Percentiles rank a stretch among this genome's conserved stretches.
phyloP scores from a whole-genome alignment of 2,329 filamentous ascomycete species.

The Aspergillus calidoustus region DNA sequence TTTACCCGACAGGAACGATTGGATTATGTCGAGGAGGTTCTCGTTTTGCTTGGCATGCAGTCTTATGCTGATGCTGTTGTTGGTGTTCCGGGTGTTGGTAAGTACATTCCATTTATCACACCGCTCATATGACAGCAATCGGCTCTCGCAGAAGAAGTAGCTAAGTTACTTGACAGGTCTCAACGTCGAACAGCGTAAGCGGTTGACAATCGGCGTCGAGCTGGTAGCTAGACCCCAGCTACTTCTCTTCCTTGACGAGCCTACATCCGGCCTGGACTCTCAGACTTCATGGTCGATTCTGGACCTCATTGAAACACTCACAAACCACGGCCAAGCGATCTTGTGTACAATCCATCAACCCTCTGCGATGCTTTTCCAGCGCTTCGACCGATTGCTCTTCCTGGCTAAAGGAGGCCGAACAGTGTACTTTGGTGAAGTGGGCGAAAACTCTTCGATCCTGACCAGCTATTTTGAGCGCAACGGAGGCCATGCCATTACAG shows the following conservation, averaged over 20 bases:
- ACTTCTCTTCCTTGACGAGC: constrained; percentile 91
- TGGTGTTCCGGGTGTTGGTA: constrained; percentile 83
- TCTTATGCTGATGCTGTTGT: constrained; percentile 89
- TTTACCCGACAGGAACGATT: constrained; percentile 78
- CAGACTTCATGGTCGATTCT: constrained; percentile 94
- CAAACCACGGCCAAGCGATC: constrained; percentile 86
- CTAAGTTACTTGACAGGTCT: constrained; percentile 42
- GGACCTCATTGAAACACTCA: constrained; percentile 84
- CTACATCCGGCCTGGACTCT: constrained; percentile 91
- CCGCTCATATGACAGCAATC: neutral
- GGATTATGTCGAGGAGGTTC: constrained; percentile 86
- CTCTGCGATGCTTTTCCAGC: constrained; percentile 89
- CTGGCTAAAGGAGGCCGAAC: constrained; percentile 68
- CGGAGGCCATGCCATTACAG: constrained; percentile 63
- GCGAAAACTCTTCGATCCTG: constrained; percentile 61
- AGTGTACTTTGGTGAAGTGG: constrained; percentile 72
- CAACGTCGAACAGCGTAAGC: constrained; percentile 68
- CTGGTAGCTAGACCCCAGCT: constrained; percentile 88
- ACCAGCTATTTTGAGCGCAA: constrained; percentile 68
- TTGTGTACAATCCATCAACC: constrained; percentile 97
- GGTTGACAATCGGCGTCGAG: constrained; percentile 94
- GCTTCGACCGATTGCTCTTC: constrained; percentile 71
- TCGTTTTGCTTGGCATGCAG: constrained; percentile 87
- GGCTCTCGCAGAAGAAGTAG: constrained; percentile 1
- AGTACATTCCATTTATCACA: neutral